Evolutionary conservation across 2,329 filamentous ascomycete genomes (phyloP), one percentile per base, ranked within the genome.

Genomic region (Trichoderma brevicompactum): DNA sequence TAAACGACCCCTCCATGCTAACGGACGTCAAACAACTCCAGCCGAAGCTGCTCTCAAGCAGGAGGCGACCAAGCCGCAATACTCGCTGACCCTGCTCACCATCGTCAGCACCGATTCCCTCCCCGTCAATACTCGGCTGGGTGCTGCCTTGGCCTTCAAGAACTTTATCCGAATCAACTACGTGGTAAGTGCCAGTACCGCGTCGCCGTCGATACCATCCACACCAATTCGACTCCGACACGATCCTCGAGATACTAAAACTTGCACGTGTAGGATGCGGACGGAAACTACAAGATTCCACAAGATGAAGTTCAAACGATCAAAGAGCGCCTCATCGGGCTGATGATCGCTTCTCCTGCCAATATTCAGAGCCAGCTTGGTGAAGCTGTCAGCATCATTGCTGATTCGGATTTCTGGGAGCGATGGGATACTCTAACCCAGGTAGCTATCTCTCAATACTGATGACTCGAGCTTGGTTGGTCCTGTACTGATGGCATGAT

Each of bases 91-190:
- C 64, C 88, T 99, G 63, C 90, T 99, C 60, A 93, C 94, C 72
- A 96, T 98, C 74, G 92, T 97, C 73, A 92, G 91, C 69, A 88
- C 90, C 70, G 86, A 89, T 65, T 81, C 85, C 48, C 86, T 90
- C 69, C 89, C 92, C 46, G 80, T 84, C 69, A 94, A 92, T 72
- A 95, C 92, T 67, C 89, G 95, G 68, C 88, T 99, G 48, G 88
- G 94, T 7, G 92, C 91, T 73, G 92, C 95, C 34, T 85, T 99
- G 67, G 95, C 92, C 81, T 99, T 99, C 86, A 99, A 99, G 81
- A 99, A 99, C 82, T 96, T 97, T 78, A 93, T 99, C 74, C 91
- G 91, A 78, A 88, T 91, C 75, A 95, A 93, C 82, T 99, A 96
- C 87, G 92, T 92, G 72, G 88, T 90, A 79, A 71, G 87, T 82